A percentile compares a stretch with the other conserved stretches of the same genome.
These are phyloP conservation scores for Sphagnum contortum DNA, from an alignment of 225 moss, liverwort and hornwort species.

Conservation along the genomic window DNA sequence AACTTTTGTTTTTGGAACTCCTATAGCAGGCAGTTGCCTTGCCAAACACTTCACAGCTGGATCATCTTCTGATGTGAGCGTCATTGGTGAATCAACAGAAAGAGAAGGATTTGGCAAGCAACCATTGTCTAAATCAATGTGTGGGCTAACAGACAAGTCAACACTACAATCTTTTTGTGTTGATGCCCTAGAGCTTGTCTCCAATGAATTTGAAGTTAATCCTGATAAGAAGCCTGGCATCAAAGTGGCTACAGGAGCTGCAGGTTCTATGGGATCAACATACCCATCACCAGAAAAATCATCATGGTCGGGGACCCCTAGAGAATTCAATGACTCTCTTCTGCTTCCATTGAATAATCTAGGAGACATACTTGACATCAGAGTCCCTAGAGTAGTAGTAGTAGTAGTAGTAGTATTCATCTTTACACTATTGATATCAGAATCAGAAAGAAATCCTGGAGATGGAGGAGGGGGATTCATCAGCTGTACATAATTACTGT, in stretches of 20 bases:
- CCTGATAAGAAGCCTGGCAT: constrained; percentile 26
- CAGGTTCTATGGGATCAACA: constrained; percentile 39
- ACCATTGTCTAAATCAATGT: constrained; percentile 11
- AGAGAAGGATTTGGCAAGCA: constrained; percentile 11
- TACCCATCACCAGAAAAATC: constrained; percentile 36
- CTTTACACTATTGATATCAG: constrained; percentile 13
- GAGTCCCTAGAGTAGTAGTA: constrained; percentile 18
- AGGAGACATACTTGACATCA: constrained; percentile 12
- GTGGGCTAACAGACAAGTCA: constrained; percentile 11
- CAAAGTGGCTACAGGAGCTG: constrained; percentile 21
- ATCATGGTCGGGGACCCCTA: constrained; percentile 18
- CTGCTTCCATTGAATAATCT: constrained; percentile 21
- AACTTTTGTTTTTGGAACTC: constrained; percentile 20
- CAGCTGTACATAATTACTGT: constrained; percentile 25
- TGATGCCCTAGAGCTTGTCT: constrained; percentile 7
- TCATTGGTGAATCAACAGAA: constrained; percentile 5
- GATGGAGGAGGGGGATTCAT: constrained; percentile 17
- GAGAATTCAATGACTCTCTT: constrained; percentile 32
- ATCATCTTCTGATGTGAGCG: neutral
- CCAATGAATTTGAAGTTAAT: constrained; percentile 27
- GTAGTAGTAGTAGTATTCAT: neutral
- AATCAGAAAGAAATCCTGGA: constrained; percentile 17
- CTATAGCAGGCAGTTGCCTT: constrained; percentile 19
- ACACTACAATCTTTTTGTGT: constrained; percentile 19
- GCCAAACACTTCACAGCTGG: constrained; percentile 13